Evolutionary conservation across 176 grass and related monocot genomes (phyloP).

Genomic region (Oryza glumipatula): DNA sequence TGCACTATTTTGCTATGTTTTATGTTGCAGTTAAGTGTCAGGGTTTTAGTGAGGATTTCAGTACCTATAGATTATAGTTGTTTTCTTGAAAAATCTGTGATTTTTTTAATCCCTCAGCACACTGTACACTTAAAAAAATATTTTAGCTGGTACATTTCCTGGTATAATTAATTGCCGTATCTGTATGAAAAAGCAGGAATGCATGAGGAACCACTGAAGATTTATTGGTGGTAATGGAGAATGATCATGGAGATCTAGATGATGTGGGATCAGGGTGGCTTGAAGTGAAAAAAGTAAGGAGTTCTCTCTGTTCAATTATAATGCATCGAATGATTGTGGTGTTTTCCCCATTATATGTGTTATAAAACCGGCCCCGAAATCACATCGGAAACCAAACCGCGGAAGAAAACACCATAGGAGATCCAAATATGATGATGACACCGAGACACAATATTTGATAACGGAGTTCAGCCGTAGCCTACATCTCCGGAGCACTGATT

Average conservation of each 20-base stretch:
- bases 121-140: background rate
- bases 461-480: no score
- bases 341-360: background rate
- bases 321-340: background rate
- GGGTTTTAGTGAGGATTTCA: background rate
- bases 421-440: no score
- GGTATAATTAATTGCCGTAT: background rate
- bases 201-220: background rate
- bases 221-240: constrained; percentile 59
- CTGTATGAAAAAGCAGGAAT: constrained; percentile 19
- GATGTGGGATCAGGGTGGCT: constrained; percentile 93
- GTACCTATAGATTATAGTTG: background rate
- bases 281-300: constrained; percentile 85
- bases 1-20: background rate
- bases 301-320: background rate
- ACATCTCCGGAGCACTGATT: no score
- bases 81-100: background rate
- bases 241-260: constrained; percentile 51
- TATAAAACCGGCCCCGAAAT: no score
- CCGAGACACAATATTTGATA: no score
- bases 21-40: background rate
- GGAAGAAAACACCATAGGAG: no score
- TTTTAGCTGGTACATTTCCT: background rate
- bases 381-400: no score
- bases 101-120: background rate